phyloP scores from a whole-genome alignment of 768 basidiomycete species.

The Holtermanniella nyarrowii region DNA sequence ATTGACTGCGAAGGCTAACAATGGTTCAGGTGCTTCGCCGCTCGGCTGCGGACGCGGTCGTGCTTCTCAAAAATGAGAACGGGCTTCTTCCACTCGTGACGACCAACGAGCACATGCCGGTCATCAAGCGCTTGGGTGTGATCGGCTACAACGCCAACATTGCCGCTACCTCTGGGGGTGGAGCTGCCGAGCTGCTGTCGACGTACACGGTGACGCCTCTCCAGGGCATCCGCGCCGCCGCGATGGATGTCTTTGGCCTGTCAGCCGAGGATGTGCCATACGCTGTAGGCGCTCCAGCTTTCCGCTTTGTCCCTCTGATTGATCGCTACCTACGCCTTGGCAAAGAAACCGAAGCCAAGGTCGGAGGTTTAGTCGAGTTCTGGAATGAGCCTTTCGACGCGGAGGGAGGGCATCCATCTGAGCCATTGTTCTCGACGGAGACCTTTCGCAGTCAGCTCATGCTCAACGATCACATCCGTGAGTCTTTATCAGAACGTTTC shows the following conservation, averaged over 20 bases:
- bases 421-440: neutral
- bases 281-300: constrained; percentile 42
- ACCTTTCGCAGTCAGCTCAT: constrained; percentile 45
- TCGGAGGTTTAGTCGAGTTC: constrained; percentile 42
- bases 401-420: constrained; percentile 45
- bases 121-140: constrained; percentile 55
- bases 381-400: constrained; percentile 53
- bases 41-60: constrained; percentile 55
- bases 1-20: neutral
- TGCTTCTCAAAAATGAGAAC: constrained; percentile 56
- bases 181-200: constrained; percentile 59
- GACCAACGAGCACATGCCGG: neutral
- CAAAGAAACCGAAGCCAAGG: constrained; percentile 43
- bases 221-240: constrained; percentile 50
- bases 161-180: constrained; percentile 50
- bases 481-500: constrained; percentile 47
- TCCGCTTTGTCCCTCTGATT: neutral
- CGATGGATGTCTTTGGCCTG: constrained; percentile 34
- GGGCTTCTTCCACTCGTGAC: constrained; percentile 48
- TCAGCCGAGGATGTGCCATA: constrained; percentile 46
- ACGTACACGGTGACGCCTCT: constrained; percentile 59
- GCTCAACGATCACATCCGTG: constrained; percentile 41
- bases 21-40: constrained; percentile 46
- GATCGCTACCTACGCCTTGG: constrained; percentile 59
- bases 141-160: constrained; percentile 49